Percentiles rank a stretch among this genome's conserved stretches.
These are phyloP conservation scores for Raphanus raphanistrum DNA, from an alignment of 345 rosid genomes.

Conservation along the genomic window DNA sequence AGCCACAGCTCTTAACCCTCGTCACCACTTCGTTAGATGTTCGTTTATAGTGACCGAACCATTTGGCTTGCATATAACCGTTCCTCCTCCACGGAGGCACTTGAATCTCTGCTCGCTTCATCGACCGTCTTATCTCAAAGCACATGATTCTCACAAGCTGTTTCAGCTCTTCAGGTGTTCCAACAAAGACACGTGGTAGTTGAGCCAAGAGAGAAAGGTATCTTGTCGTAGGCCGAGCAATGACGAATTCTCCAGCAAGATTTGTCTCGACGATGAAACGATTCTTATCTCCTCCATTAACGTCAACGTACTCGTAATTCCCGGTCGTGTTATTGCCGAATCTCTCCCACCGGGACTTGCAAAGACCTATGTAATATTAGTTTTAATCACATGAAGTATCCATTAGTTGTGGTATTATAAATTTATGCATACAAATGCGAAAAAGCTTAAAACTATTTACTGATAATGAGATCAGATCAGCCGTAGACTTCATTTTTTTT, in stretches of 20 bases:
- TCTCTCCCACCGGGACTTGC: conserved; percentile 84
- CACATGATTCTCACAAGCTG: conserved; percentile 66
- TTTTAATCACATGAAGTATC: background rate
- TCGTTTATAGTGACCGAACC: conserved; percentile 70
- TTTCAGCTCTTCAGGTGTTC: conserved; percentile 57
- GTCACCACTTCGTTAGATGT: conserved; percentile 47
- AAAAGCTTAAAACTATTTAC: too few relatives aligned
- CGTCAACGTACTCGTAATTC: conserved; percentile 62
- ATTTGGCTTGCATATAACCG: conserved; percentile 76
- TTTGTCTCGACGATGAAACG: conserved; percentile 66
- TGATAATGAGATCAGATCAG: too few relatives aligned
- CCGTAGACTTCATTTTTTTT: too few relatives aligned
- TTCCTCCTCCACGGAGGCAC: conserved; percentile 89
- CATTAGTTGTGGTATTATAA: background rate
- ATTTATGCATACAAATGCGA: background rate
- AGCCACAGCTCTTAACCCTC: conserved; percentile 20
- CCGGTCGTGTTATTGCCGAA: conserved; percentile 57
- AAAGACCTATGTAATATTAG: conserved; percentile 52
- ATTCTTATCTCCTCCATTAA: conserved; percentile 37
- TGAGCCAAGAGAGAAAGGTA: conserved; percentile 46
- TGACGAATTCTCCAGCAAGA: conserved; percentile 56
- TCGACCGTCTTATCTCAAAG: conserved; percentile 51
- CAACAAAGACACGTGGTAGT: conserved; percentile 55
- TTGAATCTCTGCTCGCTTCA: conserved; percentile 48
- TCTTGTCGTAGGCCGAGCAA: conserved; percentile 62